Evolutionary conservation across 257 asterid species (phyloP).

Genomic region (Solanum pimpinellifolium): DNA sequence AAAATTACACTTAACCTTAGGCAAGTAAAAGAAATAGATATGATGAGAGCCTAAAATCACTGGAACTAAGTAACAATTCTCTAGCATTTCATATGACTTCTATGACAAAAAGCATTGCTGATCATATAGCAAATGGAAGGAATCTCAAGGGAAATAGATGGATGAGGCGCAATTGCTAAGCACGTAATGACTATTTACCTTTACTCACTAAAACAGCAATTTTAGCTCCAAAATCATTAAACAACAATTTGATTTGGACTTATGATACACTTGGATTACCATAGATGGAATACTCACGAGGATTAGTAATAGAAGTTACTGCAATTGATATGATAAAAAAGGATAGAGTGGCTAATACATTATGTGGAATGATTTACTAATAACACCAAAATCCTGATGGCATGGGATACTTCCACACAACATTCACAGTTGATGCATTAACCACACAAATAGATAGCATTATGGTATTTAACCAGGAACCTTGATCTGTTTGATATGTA

Average conservation of each 20-base stretch:
- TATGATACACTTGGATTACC: neutral
- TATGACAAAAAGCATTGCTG: neutral
- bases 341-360: neutral
- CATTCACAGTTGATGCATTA: neutral
- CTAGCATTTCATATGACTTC: neutral
- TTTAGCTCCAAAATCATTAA: neutral
- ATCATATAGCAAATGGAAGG: neutral
- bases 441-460: neutral
- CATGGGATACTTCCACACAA: neutral
- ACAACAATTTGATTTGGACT: neutral
- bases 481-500: neutral
- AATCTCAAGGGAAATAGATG: neutral
- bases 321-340: neutral
- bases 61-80: neutral
- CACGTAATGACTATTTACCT: neutral
- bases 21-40: neutral
- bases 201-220: neutral
- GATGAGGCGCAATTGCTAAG: neutral
- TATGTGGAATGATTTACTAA: neutral
- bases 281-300: neutral
- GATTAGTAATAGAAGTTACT: neutral
- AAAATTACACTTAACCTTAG: neutral
- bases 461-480: neutral
- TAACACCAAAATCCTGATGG: neutral
- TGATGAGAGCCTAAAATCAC: neutral